Evolutionary conservation across 495 filamentous ascomycete species (phyloP), one percentile per base, ranked within the genome.

Genomic region (Xylaria scruposa): DNA sequence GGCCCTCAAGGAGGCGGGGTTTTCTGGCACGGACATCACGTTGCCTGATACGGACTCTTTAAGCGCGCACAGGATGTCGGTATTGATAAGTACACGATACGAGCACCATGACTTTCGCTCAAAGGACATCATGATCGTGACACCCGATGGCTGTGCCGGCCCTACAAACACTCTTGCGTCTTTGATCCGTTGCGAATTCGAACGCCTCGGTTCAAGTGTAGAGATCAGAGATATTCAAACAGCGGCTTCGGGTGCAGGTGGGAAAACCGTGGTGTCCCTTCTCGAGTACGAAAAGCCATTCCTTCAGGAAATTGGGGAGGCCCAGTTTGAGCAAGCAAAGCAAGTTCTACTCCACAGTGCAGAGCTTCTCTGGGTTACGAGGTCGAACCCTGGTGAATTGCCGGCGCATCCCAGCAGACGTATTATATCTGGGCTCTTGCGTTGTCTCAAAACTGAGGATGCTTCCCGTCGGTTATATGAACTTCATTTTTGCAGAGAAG

Each of bases 291-390:
- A 68, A 65, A 36, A 49, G 15, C 31, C 33, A 19, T 33, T 74
- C 26, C 68, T 74, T 46, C 42, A 74, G 9, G 46, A 74, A 9
- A 53, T 64, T 15, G 19, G 13, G 12, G 19, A 31, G 3, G 56
- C 10, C 51, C 36, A 58, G 47, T 74, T 74, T 31, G 53, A 65
- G 13, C 24, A 29, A 44, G 29, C 70, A 58, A 70, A 71, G 56
- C 62, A 67, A 26, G 19, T 74, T 38, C 47, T 74, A 19, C 56
- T 67, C 51, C 60, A 74, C 15, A 65, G 62, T 5, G 46, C 54
- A 21, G 70, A 67, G 54, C 42, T 74, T n/a, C 42, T 74, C 42
- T 74, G 72, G 72, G 44, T 74, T 70, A 74, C 59, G 38, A 62
- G 59, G 42, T 62, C 59, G 12, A 6, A 62, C 15, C 7, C 36